phyloP scores from a whole-genome alignment of 139 green algal genomes.

The Haematococcus sp. region DNA sequence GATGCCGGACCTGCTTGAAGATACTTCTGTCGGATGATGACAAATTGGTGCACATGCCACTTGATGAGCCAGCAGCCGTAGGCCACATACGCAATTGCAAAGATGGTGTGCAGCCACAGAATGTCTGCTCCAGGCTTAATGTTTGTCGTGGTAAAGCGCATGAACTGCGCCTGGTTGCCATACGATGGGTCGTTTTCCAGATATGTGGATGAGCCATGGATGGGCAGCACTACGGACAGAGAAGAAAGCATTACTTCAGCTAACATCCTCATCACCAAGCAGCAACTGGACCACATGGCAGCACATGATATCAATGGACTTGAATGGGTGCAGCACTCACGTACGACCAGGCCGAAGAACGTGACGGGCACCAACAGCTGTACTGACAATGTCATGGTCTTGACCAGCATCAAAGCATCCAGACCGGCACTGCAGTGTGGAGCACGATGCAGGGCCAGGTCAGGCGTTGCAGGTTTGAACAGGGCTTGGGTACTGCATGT shows the following conservation, averaged over 20 bases:
- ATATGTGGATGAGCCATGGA: neutral
- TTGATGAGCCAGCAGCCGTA: slow-evolving; percentile 41
- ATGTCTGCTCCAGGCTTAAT: neutral
- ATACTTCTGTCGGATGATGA: slow-evolving; percentile 41
- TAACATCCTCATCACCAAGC: no score
- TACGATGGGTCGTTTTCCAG: neutral
- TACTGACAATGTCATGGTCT: slow-evolving; percentile 24
- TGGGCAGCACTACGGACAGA: neutral
- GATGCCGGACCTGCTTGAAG: slow-evolving; percentile 37
- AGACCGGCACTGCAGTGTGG: slow-evolving; percentile 1
- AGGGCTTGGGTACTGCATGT: no score
- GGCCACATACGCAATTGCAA: neutral
- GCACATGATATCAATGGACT: no score
- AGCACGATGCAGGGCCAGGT: neutral
- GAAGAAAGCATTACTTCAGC: no score
- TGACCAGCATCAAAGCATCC: slow-evolving; percentile 31
- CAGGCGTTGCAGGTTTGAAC: no score
- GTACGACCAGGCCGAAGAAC: slow-evolving; percentile 14
- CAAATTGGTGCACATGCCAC: slow-evolving; percentile 42
- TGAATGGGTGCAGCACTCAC: no score
- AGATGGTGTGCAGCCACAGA: slow-evolving; percentile 19
- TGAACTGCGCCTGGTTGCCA: slow-evolving; percentile 21
- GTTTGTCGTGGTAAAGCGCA: slow-evolving; percentile 35
- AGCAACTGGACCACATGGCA: no score
- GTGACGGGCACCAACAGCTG: slow-evolving; percentile 28